These are phyloP conservation scores for Phytophthora pluvialis DNA, from an alignment of 352 stramenopile genomes.

Conservation along the genomic window DNA sequence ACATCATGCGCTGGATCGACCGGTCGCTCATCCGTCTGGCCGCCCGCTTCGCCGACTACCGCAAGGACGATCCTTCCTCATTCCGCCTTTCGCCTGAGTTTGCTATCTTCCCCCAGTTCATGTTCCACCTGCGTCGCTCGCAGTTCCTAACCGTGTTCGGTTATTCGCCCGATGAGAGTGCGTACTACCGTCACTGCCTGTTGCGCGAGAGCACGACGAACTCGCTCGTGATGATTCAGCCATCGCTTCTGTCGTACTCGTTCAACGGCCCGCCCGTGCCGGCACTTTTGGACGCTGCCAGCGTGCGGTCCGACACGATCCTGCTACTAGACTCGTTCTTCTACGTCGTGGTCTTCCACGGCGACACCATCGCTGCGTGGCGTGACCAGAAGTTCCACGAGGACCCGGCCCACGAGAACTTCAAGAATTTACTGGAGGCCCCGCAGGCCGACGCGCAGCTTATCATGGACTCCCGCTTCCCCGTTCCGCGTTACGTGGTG, in stretches of 20 bases:
- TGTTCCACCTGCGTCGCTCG: conserved; percentile 99
- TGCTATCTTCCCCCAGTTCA: conserved; percentile 99
- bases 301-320: conserved; percentile 98
- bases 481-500: conserved; percentile 98
- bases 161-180: conserved; percentile 98
- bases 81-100: conserved; percentile 98
- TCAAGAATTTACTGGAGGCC: conserved; percentile 97
- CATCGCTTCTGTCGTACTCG: conserved; percentile 98
- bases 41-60: conserved; percentile 99
- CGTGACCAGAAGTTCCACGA: conserved; percentile 97
- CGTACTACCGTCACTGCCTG: conserved; percentile 96
- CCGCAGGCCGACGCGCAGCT: conserved; percentile 98
- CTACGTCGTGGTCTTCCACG: conserved; percentile 99
- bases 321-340: conserved; percentile 99
- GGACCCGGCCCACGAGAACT: conserved; percentile 96
- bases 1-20: conserved; percentile 94
- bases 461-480: conserved; percentile 99
- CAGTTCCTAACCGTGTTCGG: conserved; percentile 99
- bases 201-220: conserved; percentile 97
- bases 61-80: conserved; percentile 96
- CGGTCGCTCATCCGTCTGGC: conserved; percentile 98
- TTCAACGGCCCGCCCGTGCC: conserved; percentile 92
- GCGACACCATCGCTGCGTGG: conserved; percentile 99
- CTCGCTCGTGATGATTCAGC: conserved; percentile 99
- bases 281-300: conserved; percentile 89